Conservation (phyloP, 169 alveolate genomes). For the Plasmodium sp. region DNA sequence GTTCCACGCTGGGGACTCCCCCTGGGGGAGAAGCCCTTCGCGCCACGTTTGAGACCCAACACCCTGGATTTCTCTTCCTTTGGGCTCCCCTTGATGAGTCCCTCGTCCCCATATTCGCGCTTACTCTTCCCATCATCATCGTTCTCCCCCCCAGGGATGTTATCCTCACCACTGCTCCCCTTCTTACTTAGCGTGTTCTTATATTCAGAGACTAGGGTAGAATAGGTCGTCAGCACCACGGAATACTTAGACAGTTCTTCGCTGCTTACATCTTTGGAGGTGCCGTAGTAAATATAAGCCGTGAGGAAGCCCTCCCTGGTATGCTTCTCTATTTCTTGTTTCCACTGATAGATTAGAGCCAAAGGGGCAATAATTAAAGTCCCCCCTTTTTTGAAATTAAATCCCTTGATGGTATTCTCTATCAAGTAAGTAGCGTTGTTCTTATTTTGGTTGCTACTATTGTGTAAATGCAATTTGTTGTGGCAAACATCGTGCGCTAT, state of each 20-base stretch:
- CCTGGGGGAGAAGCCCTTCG: background rate
- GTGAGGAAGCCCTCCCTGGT: slow-evolving; percentile 76
- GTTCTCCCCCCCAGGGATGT: background rate
- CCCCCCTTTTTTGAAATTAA: slow-evolving; percentile 77
- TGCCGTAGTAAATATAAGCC: slow-evolving; percentile 78
- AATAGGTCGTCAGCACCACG: slow-evolving; percentile 88
- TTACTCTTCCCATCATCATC: background rate
- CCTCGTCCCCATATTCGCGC: background rate
- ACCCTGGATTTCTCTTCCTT: background rate
- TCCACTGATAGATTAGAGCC: slow-evolving; percentile 86
- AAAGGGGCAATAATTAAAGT: slow-evolving; percentile 88
- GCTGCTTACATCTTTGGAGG: slow-evolving; percentile 68
- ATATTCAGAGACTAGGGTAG: slow-evolving; percentile 85
- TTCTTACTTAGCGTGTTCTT: slow-evolving; percentile 46
- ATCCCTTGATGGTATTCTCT: slow-evolving; percentile 64
- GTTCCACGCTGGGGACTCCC: background rate
- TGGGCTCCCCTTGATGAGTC: background rate
- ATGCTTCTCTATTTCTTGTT: slow-evolving; percentile 81
- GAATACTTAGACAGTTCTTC: slow-evolving; percentile 78
- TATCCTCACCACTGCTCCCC: background rate
- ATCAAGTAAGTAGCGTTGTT: slow-evolving; percentile 28
- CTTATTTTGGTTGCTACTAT: slow-evolving; percentile 20
- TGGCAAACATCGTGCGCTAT: slow-evolving; percentile 80
- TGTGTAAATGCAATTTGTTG: slow-evolving; percentile 28
- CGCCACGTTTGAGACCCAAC: background rate